Conservation (phyloP, 768 basidiomycete genomes). For the Pisolithus marmoratus region DNA sequence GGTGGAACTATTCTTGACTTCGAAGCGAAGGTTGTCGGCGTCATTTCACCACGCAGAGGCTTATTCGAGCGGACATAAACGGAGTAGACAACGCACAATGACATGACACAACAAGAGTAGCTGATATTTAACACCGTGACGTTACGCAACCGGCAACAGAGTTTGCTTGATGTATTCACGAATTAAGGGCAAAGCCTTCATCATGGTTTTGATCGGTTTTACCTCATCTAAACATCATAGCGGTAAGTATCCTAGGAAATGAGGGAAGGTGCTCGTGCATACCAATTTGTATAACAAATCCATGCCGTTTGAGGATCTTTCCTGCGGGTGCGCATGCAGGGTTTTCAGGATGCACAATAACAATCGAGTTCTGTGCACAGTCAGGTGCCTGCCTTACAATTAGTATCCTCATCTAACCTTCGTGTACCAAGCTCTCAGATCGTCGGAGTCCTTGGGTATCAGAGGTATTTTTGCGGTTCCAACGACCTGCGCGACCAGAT, state of each 20-base stretch:
- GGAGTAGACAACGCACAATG: neutral
- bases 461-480: constrained; percentile 55
- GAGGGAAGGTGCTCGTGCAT: constrained; percentile 10
- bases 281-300: constrained; percentile 61
- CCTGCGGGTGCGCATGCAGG: constrained; percentile 37
- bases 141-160: constrained; percentile 5
- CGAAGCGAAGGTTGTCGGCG: constrained; percentile 43
- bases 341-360: constrained; percentile 65
- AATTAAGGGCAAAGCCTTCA: constrained; percentile 59
- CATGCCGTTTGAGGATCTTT: constrained; percentile 53
- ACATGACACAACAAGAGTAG: neutral
- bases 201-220: constrained; percentile 72
- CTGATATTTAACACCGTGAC: neutral
- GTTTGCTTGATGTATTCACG: constrained; percentile 44
- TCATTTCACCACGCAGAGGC: constrained; percentile 44
- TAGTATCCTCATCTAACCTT: constrained; percentile 38
- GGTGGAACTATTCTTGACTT: constrained; percentile 50
- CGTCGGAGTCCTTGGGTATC: constrained; percentile 49
- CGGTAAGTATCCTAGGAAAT: neutral
- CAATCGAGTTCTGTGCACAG: constrained; percentile 58
- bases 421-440: constrained; percentile 66
- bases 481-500: constrained; percentile 73
- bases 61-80: constrained; percentile 46
- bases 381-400: neutral
- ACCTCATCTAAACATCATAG: constrained; percentile 45